Evolutionary conservation across 352 stramenopile species (phyloP), one percentile per base, ranked within the genome.

Genomic region (Phytophthora fragariaefolia): DNA sequence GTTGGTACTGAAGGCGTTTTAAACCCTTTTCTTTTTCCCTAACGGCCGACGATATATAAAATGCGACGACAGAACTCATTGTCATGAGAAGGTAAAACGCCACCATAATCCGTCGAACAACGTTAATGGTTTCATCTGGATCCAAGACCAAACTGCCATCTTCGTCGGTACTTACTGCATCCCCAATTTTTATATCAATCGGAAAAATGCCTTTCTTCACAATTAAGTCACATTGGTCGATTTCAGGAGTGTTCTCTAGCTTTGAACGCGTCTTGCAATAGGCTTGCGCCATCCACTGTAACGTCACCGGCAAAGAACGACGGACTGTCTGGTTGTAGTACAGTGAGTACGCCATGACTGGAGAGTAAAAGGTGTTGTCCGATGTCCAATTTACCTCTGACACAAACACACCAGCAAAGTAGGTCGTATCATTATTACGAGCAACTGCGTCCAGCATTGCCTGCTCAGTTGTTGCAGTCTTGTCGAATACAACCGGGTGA

Each of bases 71-170:
- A 5, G 81, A 88, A 58, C 76, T 90, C 43, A 90, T 62, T 8
- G 77, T 88, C 40, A 91, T 52, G 20, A 91, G 75, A 26, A 85
- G 63, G 65, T 87, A 99, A 81, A 82, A 97, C 55, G 58, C 98
- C 59, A 92, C 97, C 96, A 70, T 96, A 73, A 92, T 98, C 75
- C 83, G 99, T 89, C 47, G 71, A 10, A 77, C 56, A 17, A 82
- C 56, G 20, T 64, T 72, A 26, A 78, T 46, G 4, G 73, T 71
- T 55, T 80, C 74, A 23, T 85, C 69, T 55, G 67, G 50, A 30
- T 76, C 40, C 15, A 82, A 20, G 23, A 51, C 22, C 15, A 69
- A 46, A 7, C 50, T 45, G 26, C 65, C 67, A 32, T 70, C 66
- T 23, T 63, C 66, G 47, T 71, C 55, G 17, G 47, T 42, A 8